phyloP scores from a whole-genome alignment of 2,329 filamentous ascomycete genomes.

The Coniochaeta hoffmannii region DNA sequence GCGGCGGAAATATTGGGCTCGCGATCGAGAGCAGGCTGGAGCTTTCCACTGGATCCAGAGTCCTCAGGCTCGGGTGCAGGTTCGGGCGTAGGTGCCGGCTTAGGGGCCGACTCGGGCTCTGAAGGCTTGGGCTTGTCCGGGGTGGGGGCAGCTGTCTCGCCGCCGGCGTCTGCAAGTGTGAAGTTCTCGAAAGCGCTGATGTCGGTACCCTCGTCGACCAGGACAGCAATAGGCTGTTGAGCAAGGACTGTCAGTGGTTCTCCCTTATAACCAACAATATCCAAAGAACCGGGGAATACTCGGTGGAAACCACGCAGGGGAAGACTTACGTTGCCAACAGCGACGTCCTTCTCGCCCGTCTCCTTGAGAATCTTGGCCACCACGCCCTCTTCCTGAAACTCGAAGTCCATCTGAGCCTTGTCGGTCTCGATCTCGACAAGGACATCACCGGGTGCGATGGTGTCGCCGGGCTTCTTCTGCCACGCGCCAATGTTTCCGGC shows the following conservation, averaged over 20 bases:
- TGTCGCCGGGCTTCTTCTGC: conserved; percentile 95
- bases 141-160: conserved; percentile 58
- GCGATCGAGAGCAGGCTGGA: conserved; percentile 80
- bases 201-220: conserved; percentile 88
- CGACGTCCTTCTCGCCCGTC: conserved; percentile 84
- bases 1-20: conserved; percentile 65
- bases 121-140: conserved; percentile 58
- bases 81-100: conserved; percentile 51
- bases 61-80: conserved; percentile 56
- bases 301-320: conserved; percentile 9
- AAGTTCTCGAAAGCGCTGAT: conserved; percentile 84
- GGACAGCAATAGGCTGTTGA: conserved; percentile 81
- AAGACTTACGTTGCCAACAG: conserved; percentile 82
- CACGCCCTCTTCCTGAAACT: conserved; percentile 97
- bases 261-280: too few species aligned
- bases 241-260: background rate
- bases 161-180: conserved; percentile 82
- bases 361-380: conserved; percentile 93
- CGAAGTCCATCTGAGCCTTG: conserved; percentile 99
- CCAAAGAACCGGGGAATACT: background rate
- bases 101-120: conserved; percentile 53
- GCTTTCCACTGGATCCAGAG: conserved; percentile 63
- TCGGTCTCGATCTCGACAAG: conserved; percentile 98
- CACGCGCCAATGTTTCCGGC: conserved; percentile 92
- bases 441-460: conserved; percentile 84